Evolutionary conservation across 306 rosid genomes (phyloP).

Genomic region (Rosa rugosa): DNA sequence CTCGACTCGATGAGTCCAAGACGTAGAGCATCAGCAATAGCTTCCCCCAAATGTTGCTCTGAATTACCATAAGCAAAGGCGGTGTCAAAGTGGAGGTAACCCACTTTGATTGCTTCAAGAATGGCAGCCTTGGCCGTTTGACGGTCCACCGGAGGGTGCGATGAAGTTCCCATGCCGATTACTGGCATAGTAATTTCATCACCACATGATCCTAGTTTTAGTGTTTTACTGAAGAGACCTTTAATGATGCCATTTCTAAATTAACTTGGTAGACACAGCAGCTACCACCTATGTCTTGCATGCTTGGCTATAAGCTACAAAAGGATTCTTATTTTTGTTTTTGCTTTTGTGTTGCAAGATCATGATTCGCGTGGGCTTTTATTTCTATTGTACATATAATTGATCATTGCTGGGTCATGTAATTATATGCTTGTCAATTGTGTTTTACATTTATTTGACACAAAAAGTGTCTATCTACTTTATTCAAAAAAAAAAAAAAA

Average conservation of each 20-base stretch:
- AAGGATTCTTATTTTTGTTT: no score
- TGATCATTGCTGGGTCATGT: no score
- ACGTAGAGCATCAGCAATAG: slow-evolving; percentile 25
- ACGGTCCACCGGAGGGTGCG: background rate
- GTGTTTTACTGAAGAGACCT: background rate
- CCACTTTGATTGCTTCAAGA: slow-evolving; percentile 33
- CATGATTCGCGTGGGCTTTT: no score
- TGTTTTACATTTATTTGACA: no score
- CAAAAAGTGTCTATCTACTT: no score
- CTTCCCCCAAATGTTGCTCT: slow-evolving; percentile 27
- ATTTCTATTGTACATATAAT: no score
- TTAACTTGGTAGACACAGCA: no score
- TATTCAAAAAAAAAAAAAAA: no score
- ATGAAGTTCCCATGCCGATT: slow-evolving; percentile 33
- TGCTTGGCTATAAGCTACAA: no score
- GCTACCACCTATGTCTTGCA: no score
- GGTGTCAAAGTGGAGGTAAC: slow-evolving; percentile 16
- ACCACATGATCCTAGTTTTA: background rate
- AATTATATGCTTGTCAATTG: no score
- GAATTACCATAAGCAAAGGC: slow-evolving; percentile 13
- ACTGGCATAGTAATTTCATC: slow-evolving; percentile 12
- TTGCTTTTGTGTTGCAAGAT: no score
- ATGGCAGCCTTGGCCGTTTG: slow-evolving; percentile 17
- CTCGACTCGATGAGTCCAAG: slow-evolving; percentile 45
- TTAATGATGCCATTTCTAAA: background rate